Evolutionary conservation across 2,329 filamentous ascomycete species (phyloP).

Genomic region (Aspergillus neoniger): DNA sequence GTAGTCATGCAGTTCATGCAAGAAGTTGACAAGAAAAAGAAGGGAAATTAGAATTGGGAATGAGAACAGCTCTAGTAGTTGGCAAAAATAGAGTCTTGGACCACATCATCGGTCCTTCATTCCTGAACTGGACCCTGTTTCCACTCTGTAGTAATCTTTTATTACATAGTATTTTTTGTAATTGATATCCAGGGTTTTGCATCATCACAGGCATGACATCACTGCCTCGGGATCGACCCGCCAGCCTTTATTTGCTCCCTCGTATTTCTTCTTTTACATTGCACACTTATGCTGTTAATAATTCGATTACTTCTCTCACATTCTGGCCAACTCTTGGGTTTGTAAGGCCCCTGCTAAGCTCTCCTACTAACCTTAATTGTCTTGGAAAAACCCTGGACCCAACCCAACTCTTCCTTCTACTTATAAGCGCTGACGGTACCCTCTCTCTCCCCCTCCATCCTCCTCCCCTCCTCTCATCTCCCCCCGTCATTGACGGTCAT

Average conservation of each 20-base stretch:
- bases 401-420: background rate
- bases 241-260: background rate
- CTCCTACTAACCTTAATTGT: background rate
- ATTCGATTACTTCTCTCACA: background rate
- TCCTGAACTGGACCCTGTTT: background rate
- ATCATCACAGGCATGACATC: conserved; percentile 2
- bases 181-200: background rate
- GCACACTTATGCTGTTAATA: background rate
- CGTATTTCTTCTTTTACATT: conserved; percentile 1
- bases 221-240: background rate
- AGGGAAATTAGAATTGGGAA: background rate
- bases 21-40: background rate
- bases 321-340: background rate
- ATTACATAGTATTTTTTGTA: background rate
- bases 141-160: background rate
- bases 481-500: background rate
- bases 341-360: background rate
- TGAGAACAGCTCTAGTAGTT: background rate
- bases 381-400: background rate
- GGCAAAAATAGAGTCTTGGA: background rate
- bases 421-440: background rate
- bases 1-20: background rate
- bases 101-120: conserved; percentile 3
- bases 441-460: background rate
- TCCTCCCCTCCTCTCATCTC: background rate